These are phyloP conservation scores for Coemansia sp. DNA, from an alignment of 192 early-diverging fungal species.

Conservation along the genomic window DNA sequence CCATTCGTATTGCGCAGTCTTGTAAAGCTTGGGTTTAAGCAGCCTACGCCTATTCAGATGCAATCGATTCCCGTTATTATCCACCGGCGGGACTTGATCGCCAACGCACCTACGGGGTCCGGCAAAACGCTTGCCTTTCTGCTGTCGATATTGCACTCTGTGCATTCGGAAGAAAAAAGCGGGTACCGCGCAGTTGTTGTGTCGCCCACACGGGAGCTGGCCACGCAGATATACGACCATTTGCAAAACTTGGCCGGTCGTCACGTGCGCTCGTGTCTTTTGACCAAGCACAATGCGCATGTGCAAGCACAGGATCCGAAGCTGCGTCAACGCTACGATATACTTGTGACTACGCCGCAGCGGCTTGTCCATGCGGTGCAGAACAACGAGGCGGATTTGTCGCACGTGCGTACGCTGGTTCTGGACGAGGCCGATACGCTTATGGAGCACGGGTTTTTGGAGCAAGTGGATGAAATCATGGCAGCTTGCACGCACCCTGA, in stretches of 20 bases:
- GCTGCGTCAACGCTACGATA: conserved; percentile 78
- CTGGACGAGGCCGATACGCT: conserved; percentile 86
- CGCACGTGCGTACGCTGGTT: conserved; percentile 70
- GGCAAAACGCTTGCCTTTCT: conserved; percentile 97
- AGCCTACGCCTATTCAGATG: conserved; percentile 93
- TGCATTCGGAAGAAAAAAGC: conserved; percentile 75
- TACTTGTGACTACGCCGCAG: conserved; percentile 90
- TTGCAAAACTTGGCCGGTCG: conserved; percentile 72
- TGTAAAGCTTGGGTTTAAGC: conserved; percentile 61
- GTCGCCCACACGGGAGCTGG: conserved; percentile 93
- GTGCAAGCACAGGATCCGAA: conserved; percentile 64
- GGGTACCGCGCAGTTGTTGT: conserved; percentile 90
- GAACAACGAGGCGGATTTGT: conserved; percentile 72
- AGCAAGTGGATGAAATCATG: conserved; percentile 86
- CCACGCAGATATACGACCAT: conserved; percentile 82
- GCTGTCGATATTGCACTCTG: conserved; percentile 84
- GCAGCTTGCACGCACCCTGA: conserved; percentile 74
- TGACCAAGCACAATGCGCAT: conserved; percentile 79
- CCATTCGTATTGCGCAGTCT: conserved; percentile 76
- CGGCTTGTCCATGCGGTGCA: conserved; percentile 88
- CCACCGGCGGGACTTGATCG: conserved; percentile 92
- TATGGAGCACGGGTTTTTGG: conserved; percentile 80
- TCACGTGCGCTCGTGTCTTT: conserved; percentile 77
- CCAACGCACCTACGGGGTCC: conserved; percentile 95
- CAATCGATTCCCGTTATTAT: conserved; percentile 85